Base-by-base conservation (phyloP, 23 red algal species). In the Pyropia yezoensis region DNA sequence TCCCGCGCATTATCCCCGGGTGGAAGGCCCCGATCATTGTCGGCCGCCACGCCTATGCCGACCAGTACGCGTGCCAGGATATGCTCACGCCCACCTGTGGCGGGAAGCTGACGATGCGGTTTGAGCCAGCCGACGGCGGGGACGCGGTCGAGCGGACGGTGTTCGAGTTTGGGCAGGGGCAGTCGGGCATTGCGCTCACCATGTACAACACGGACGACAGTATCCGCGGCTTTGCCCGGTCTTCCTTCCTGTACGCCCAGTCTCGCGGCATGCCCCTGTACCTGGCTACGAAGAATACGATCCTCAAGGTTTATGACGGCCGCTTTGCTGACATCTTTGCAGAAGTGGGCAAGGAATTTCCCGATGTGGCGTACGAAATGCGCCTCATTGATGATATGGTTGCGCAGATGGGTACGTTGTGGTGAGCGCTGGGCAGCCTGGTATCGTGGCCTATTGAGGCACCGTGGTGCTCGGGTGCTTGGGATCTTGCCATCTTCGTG, bases 371-470 rank as follows among this genome's bases (percentile, higher is more conserved):
- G 32, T 96, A 88, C 47, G 90, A 96, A 39, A 74, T 88, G 29
- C 81, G 90, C 25, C 80, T 96, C 8, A 96, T 96, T 65, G 90
- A 96, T 51, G 90, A 96, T 50, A 74, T 96, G 72, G 90, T 96
- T 52, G 90, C 90, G 21, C 85, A 96, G 61, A 84, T 84, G 73
- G 30, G 30, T 33, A 33, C 30, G 30, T 33, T 33, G 2, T 6
- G 3, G 30, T 6, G 6, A 33, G 30, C 30, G 30, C 30, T 33
- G 30, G 30, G 6, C 30, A 33, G 3, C 30, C 6, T 33, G 30
- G 2, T 33, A 3, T 6, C 30, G 30, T 33, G 30, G 30, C 30
- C 6, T 33, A 6, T 33, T 33, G 30, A 6, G 30, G 30, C 30
- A 6, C 30, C 30, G 30, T 33, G 3, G 30, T 33, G 2, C 6